These are phyloP conservation scores for Acer saccharum DNA, from an alignment of 345 rosid genomes.

Conservation along the genomic window DNA sequence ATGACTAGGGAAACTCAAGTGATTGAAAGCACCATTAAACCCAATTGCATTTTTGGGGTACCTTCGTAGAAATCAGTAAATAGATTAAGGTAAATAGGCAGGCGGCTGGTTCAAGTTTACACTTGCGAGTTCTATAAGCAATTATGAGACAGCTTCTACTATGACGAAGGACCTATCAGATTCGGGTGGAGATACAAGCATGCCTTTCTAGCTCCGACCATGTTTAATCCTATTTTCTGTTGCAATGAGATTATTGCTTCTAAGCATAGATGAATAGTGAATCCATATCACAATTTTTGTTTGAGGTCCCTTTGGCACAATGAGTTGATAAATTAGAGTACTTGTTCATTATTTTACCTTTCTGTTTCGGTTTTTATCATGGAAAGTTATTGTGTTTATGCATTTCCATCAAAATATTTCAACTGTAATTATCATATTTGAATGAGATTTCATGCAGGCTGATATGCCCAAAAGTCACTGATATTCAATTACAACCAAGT, in stretches of 20 bases:
- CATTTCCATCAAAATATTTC: too few relatives aligned
- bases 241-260: not conserved
- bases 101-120: not conserved
- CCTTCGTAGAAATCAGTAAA: not conserved
- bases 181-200: not conserved
- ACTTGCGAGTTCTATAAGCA: not conserved
- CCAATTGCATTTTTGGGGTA: not conserved
- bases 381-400: too few relatives aligned
- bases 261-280: not conserved
- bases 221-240: not conserved
- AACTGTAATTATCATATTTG: too few relatives aligned
- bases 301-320: not conserved
- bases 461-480: too few relatives aligned
- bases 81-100: not conserved
- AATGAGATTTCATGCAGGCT: too few relatives aligned
- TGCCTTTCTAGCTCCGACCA: not conserved
- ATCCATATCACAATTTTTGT: not conserved
- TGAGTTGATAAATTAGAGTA: not conserved
- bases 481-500: too few relatives aligned
- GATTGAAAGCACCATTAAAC: constrained; percentile 19
- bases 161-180: not conserved
- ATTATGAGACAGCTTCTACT: not conserved
- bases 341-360: not conserved
- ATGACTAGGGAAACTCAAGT: constrained; percentile 38
- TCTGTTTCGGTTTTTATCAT: too few relatives aligned